Evolutionary conservation across 257 asterid genomes (phyloP).

Genomic region (Solanum acaule): DNA sequence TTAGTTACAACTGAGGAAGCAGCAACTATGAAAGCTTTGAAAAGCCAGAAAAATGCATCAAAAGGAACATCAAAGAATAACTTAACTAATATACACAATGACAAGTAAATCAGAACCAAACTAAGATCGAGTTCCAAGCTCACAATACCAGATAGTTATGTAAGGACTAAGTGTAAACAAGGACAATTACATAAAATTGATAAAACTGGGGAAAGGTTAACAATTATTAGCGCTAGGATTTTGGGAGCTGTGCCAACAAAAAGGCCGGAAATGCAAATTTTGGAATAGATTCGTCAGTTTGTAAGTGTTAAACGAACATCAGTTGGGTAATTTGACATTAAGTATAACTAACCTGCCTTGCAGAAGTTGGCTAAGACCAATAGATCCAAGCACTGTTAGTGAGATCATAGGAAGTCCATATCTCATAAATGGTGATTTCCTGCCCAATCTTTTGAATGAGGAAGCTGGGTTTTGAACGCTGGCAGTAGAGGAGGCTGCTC

Average conservation of each 20-base stretch:
- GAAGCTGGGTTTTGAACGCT: conserved; percentile 23
- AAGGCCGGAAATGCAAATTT: neutral
- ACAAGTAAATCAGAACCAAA: neutral
- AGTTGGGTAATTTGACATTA: neutral
- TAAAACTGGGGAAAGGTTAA: neutral
- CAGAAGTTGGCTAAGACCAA: conserved; percentile 88
- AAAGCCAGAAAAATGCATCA: neutral
- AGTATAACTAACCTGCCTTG: conserved; percentile 75
- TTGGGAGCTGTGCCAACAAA: neutral
- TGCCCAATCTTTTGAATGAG: conserved; percentile 69
- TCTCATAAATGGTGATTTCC: conserved; percentile 71
- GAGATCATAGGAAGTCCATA: conserved; percentile 96
- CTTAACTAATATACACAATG: neutral
- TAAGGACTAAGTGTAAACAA: neutral
- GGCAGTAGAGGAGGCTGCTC: conserved; percentile 9
- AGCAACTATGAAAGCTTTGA: neutral
- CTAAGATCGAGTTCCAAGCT: neutral
- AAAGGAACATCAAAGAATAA: neutral
- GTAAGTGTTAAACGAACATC: neutral
- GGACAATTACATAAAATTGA: neutral
- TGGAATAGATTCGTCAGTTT: neutral
- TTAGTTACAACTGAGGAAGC: neutral
- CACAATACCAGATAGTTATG: neutral
- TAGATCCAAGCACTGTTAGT: conserved; percentile 76
- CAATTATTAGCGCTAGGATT: neutral